A percentile compares a stretch with the other conserved stretches of the same genome.
Conservation (phyloP, 176 grass and related monocot species). For the Oryza meyeriana region DNA sequence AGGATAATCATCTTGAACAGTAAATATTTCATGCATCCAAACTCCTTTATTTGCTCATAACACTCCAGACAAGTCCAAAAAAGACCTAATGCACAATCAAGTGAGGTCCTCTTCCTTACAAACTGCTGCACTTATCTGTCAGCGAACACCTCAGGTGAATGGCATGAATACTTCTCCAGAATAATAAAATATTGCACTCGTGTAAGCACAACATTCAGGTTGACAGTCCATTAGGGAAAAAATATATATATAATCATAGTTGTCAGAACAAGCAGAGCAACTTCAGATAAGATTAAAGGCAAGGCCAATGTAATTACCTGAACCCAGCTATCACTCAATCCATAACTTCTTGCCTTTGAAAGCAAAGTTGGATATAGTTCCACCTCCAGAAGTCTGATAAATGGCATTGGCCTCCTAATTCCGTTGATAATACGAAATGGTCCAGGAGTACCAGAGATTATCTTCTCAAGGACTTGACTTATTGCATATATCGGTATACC, state of each 20-base stretch:
- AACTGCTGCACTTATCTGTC: neutral
- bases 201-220: neutral
- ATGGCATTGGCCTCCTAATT: slow-evolving; percentile 72
- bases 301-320: slow-evolving; percentile 59
- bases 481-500: slow-evolving; percentile 97
- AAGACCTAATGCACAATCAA: neutral
- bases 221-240: neutral
- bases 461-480: slow-evolving; percentile 91
- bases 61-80: neutral
- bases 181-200: neutral
- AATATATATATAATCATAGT: slow-evolving; percentile 9
- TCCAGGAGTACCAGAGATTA: slow-evolving; percentile 53
- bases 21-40: neutral
- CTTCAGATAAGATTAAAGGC: slow-evolving; percentile 1
- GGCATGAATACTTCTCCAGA: neutral
- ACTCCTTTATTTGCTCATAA: neutral
- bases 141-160: neutral
- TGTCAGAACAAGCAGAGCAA: slow-evolving; percentile 19
- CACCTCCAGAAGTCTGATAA: slow-evolving; percentile 84
- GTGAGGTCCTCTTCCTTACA: neutral
- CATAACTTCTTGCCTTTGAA: slow-evolving; percentile 98
- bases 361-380: slow-evolving; percentile 99
- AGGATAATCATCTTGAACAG: slow-evolving; percentile 32
- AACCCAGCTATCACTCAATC: slow-evolving; percentile 89
- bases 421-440: slow-evolving; percentile 85